These are phyloP conservation scores for Musa balbisiana DNA, from an alignment of 202 grass and related monocot species.

Conservation along the genomic window DNA sequence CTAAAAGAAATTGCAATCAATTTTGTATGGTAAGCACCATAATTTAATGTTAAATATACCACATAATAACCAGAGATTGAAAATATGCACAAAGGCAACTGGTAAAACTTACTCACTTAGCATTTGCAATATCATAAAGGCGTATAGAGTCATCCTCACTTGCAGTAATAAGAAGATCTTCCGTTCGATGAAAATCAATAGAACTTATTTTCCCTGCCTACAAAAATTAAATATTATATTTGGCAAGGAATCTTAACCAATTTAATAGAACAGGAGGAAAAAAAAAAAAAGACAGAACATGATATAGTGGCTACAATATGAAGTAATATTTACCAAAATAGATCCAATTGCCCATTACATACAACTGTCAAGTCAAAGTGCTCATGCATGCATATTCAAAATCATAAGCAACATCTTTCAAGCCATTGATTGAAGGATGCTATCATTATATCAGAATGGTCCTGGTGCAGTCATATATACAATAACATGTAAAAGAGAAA, in stretches of 20 bases:
- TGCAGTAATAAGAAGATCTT: conserved; percentile 79
- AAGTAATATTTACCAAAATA: too few relatives aligned
- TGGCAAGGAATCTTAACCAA: neutral
- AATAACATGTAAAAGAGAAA: too few relatives aligned
- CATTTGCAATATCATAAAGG: conserved; percentile 73
- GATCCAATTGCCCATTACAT: neutral
- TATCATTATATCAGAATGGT: too few relatives aligned
- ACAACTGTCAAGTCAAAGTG: neutral
- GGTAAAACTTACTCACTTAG: conserved; percentile 41
- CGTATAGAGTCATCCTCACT: conserved; percentile 89
- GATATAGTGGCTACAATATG: too few relatives aligned
- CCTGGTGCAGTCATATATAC: too few relatives aligned
- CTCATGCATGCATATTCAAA: neutral
- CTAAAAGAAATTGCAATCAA: too few relatives aligned
- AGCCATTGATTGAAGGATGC: neutral
- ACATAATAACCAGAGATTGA: neutral
- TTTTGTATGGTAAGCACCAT: too few relatives aligned
- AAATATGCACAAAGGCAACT: neutral
- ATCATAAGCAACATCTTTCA: neutral
- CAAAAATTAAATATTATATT: neutral
- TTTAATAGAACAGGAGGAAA: conserved; percentile 6
- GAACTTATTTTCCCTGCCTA: conserved; percentile 87
- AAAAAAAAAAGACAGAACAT: neutral
- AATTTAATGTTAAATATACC: neutral
- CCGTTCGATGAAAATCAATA: conserved; percentile 89